A percentile compares a stretch with the other conserved stretches of the same genome.
Conservation (phyloP, 257 asterid species). For the Misopates orontium region DNA sequence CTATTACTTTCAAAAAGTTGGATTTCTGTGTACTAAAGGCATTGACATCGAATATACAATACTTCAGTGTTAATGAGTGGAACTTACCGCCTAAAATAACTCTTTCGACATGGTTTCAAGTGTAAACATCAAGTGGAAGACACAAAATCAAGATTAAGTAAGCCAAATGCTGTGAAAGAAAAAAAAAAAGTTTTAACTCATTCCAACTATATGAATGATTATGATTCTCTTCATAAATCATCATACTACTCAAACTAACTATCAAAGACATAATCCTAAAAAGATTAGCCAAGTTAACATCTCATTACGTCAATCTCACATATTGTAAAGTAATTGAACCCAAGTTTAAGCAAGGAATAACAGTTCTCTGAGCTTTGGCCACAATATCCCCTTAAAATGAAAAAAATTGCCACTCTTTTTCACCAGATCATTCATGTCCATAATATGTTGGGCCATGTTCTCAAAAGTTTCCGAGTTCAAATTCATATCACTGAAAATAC, state of each 20-base stretch:
- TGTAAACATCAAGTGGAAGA: conserved; percentile 34
- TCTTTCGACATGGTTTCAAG: background rate
- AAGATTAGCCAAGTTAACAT: background rate
- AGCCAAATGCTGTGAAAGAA: conserved; percentile 19
- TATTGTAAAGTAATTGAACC: too few relatives aligned
- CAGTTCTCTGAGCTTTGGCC: too few relatives aligned
- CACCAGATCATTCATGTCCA: background rate
- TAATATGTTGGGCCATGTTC: too few relatives aligned
- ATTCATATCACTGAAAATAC: too few relatives aligned
- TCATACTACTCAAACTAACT: background rate
- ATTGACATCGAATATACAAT: conserved; percentile 29
- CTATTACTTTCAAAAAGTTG: conserved; percentile 17
- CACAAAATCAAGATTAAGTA: background rate
- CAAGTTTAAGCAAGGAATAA: too few relatives aligned
- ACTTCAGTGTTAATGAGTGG: conserved; percentile 30
- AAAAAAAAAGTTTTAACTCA: conserved; percentile 1
- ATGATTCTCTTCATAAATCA: conserved; percentile 16
- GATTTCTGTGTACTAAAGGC: conserved; percentile 20
- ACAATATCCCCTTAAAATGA: too few relatives aligned
- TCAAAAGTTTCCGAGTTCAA: too few relatives aligned
- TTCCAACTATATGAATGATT: too few relatives aligned
- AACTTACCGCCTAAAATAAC: conserved; percentile 30
- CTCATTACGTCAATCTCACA: too few relatives aligned
- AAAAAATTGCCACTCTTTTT: conserved; percentile 1
- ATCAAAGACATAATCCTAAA: background rate